These are phyloP conservation scores for Fusarium armeniacum DNA, from an alignment of 2,329 filamentous ascomycete species.

Conservation along the genomic window DNA sequence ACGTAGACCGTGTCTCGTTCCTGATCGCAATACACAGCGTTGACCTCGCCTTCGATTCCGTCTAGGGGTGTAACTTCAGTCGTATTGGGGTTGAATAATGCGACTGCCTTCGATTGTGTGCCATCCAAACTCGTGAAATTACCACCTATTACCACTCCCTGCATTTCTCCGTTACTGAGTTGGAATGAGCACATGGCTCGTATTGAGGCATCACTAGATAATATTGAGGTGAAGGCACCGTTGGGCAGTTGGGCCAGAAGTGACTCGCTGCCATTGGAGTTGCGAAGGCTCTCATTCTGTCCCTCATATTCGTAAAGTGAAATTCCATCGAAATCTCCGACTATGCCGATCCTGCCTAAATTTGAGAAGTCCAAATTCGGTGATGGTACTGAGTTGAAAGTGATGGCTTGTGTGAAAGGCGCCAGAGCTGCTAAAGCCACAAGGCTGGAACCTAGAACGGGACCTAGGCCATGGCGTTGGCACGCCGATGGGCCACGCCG, in stretches of 20 bases:
- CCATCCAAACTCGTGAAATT: constrained; percentile 94
- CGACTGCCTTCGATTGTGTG: constrained; percentile 81
- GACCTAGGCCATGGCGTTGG: constrained; percentile 51
- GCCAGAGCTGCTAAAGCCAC: constrained; percentile 59
- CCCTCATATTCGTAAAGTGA: constrained; percentile 89
- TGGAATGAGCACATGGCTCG: constrained; percentile 88
- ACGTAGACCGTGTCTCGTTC: constrained; percentile 86
- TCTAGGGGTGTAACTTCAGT: constrained; percentile 78
- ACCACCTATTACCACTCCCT: constrained; percentile 87
- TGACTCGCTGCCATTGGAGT: constrained; percentile 82
- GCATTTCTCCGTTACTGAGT: constrained; percentile 73
- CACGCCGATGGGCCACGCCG: constrained; percentile 59
- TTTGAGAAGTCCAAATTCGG: constrained; percentile 82
- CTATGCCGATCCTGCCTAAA: constrained; percentile 86
- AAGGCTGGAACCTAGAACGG: constrained; percentile 51
- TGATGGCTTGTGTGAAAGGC: constrained; percentile 64
- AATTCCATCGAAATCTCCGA: constrained; percentile 90
- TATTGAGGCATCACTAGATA: constrained; percentile 86
- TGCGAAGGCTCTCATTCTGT: constrained; percentile 77
- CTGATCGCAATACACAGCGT: constrained; percentile 84
- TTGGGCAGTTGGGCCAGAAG: constrained; percentile 88
- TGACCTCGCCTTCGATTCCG: constrained; percentile 88
- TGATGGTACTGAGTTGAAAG: constrained; percentile 73
- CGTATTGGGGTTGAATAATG: constrained; percentile 82
- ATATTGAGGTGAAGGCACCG: constrained; percentile 81